Evolutionary conservation across 2,329 filamentous ascomycete species (phyloP), one percentile per base, ranked within the genome.

Genomic region (Escovopsis sp.): DNA sequence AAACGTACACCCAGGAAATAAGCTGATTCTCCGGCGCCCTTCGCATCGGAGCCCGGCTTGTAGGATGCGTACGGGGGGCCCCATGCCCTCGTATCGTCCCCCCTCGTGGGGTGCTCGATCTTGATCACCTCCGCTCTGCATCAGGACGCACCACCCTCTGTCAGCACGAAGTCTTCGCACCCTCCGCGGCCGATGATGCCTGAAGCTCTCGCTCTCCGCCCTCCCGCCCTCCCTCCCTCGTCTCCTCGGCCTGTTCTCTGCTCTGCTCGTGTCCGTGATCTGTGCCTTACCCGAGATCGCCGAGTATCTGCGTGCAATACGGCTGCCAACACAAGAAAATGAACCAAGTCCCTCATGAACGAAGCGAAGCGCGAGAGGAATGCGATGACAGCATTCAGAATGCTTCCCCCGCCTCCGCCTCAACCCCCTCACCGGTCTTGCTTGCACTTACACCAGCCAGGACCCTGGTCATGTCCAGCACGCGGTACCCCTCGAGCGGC

Each of bases 391-490:
- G n/a, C n/a, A n/a, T n/a, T n/a, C n/a, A n/a, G n/a, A n/a, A n/a
- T n/a, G n/a, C n/a, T n/a, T n/a, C n/a, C n/a, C n/a, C n/a, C n/a
- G n/a, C n/a, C n/a, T n/a, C n/a, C n/a, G n/a, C n/a, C n/a, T n/a
- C n/a, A n/a, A n/a, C n/a, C n/a, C n/a, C n/a, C n/a, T n/a, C 6
- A 30, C 26, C 6, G 26, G 6, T 30, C 26, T 9, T 30, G 19
- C 12, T 18, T 19, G 12, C 26, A 72, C 82, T 64, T 69, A 95
- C 89, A 44, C 91, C 91, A 48, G 91, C 91, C 49, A 98, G 66
- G 2, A 98, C 91, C 65, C 91, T 76, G 4, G 89, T 96, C 87
- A 98, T 93, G 60, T 98, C 91, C 48, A 98, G 71, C 12, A 96
- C 88, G 43, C 84, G 79, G 52, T 91, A 82, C 1, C 91, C 91